Conservation (phyloP, 331 rosid species). For the Pyracantha coccinea region DNA sequence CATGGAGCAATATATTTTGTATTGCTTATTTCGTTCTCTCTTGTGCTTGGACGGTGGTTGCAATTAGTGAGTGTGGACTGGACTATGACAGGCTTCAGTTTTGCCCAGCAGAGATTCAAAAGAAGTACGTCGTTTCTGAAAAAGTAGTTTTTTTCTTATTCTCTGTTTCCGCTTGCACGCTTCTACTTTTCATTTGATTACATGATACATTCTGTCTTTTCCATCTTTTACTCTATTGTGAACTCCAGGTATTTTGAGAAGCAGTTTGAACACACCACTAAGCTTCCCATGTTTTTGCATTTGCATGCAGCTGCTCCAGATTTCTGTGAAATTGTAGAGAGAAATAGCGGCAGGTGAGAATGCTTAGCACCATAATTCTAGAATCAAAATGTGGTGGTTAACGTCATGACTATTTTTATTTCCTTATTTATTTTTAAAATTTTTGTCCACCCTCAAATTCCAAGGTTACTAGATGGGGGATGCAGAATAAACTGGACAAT, state of each 20-base stretch:
- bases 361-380: constrained; percentile 11
- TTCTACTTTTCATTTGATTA: neutral
- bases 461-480: neutral
- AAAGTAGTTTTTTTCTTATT: neutral
- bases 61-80: constrained; percentile 94
- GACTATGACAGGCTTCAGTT: constrained; percentile 94
- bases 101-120: constrained; percentile 84
- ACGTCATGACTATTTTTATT: neutral
- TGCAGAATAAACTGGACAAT: neutral
- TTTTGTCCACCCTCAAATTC: neutral
- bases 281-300: constrained; percentile 92
- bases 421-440: neutral
- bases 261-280: constrained; percentile 77
- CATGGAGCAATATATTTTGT: neutral
- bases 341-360: constrained; percentile 60
- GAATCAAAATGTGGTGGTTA: constrained; percentile 5
- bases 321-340: constrained; percentile 84
- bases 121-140: constrained; percentile 42
- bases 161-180: neutral
- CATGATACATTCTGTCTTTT: neutral
- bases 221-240: neutral
- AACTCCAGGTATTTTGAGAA: constrained; percentile 78
- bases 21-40: neutral
- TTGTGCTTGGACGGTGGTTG: constrained; percentile 57
- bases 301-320: constrained; percentile 93